Evolutionary conservation across 768 basidiomycete species (phyloP).

Genomic region (Psilocybe cubensis): DNA sequence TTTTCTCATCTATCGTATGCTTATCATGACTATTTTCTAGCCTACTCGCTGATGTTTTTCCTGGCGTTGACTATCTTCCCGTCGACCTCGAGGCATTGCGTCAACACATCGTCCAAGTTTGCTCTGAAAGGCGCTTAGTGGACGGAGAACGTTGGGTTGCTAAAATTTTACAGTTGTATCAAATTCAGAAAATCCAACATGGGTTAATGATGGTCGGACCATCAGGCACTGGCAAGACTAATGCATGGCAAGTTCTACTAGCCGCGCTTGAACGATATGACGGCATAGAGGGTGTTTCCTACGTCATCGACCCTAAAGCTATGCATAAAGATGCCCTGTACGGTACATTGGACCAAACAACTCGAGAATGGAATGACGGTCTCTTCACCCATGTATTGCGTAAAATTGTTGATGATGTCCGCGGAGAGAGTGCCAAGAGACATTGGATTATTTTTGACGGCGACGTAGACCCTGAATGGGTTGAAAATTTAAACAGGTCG

Average conservation of each 20-base stretch:
- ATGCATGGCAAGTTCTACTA: conserved; percentile 95
- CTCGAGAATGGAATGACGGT: conserved; percentile 99
- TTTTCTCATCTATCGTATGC: background rate
- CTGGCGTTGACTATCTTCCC: conserved; percentile 89
- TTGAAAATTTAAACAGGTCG: conserved; percentile 98
- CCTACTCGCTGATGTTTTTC: conserved; percentile 95
- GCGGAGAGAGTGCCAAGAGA: conserved; percentile 93
- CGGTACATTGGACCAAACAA: conserved; percentile 95
- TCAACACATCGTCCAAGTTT: conserved; percentile 86
- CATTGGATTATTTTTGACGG: conserved; percentile 99
- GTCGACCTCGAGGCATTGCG: conserved; percentile 86
- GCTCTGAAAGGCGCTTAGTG: conserved; percentile 83
- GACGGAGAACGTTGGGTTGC: conserved; percentile 88
- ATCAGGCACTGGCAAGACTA: conserved; percentile 95
- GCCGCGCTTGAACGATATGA: conserved; percentile 90
- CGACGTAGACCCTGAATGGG: conserved; percentile 99
- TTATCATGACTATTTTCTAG: conserved; percentile 41
- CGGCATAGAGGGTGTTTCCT: conserved; percentile 89
- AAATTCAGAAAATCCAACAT: conserved; percentile 99
- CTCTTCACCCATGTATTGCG: conserved; percentile 97
- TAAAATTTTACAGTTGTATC: conserved; percentile 97
- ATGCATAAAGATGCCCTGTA: conserved; percentile 99
- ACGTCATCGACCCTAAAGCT: conserved; percentile 99
- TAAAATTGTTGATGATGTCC: conserved; percentile 98
- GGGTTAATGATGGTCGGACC: conserved; percentile 99